Evolutionary conservation across 371 early-diverging fungal species (phyloP), one percentile per base, ranked within the genome.

Genomic region (Coemansia linderi): DNA sequence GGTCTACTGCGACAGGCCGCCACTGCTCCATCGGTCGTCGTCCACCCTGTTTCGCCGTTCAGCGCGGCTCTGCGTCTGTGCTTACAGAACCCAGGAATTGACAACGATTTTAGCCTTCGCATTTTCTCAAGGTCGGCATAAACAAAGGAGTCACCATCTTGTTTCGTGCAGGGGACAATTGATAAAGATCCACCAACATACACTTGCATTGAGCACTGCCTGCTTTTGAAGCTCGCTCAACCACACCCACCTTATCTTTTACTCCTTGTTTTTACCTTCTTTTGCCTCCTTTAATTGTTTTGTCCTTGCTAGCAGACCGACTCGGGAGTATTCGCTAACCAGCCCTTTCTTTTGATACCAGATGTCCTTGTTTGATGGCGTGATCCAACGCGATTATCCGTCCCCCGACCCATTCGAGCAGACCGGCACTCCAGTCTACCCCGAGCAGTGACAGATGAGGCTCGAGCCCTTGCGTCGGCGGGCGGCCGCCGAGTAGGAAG

Each of bases 381-480:
- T 48, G 40, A 72, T 43, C 29, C 63, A 68, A 37, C 68, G 72
- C 19, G 72, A 72, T 59, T 72, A 72, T 38, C 72, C 72, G 59
- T 61, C 58, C 56, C 68, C 68, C 57, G 72, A 72, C 48, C 72
- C 72, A 15, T 43, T 58, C 59, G 72, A 72, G 13, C 69, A 72
- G 29, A 59, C 68, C 9, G 68, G 68, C 7, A 54, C 72, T 0
- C 72, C 72, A 33, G 62, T 68, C n/a, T 37, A 68, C 33, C 68
- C 62, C 19, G 44, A 44, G 6, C 62, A 68, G 54, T 54, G 54
- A 54, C 29, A 3, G 17, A 15, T 31, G 31, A 15, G 54, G 22
- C 31, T 50, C 54, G 54, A 54, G 15, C 15, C 54, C 54, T 29
- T 54, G 54, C 12, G 31, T 17, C 54, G 17, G 54, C 54, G 29